Evolutionary conservation across 805 yeast genomes (phyloP).

Genomic region (Suhomyces emberorum): DNA sequence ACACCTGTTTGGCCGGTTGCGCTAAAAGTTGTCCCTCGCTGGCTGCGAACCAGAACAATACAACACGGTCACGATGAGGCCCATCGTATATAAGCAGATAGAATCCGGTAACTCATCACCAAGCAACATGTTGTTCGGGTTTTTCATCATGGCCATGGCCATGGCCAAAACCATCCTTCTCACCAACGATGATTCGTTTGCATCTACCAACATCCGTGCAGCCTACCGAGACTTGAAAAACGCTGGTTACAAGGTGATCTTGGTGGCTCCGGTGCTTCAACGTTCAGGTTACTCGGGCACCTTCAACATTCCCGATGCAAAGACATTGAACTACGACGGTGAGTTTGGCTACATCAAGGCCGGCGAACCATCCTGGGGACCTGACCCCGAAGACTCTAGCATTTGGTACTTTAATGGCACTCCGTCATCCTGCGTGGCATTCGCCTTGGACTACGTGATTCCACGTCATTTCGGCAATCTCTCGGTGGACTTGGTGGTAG

Average conservation of each 20-base stretch:
- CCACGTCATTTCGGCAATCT: constrained; percentile 18
- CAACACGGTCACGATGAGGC: no score
- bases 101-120: no score
- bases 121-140: no score
- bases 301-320: constrained; percentile 39
- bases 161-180: constrained; percentile 40
- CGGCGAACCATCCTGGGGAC: constrained; percentile 56
- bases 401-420: constrained; percentile 30
- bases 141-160: constrained; percentile 2
- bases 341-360: constrained; percentile 44
- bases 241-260: constrained; percentile 46
- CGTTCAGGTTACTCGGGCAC: constrained; percentile 56
- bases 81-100: no score
- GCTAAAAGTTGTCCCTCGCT: no score
- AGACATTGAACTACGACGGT: constrained; percentile 40
- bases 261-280: constrained; percentile 51
- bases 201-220: constrained; percentile 55
- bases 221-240: constrained; percentile 44
- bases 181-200: constrained; percentile 59
- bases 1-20: no score
- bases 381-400: constrained; percentile 36
- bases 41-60: no score
- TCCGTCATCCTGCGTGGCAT: constrained; percentile 25
- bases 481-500: constrained; percentile 23
- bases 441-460: constrained; percentile 24